Evolutionary conservation across 2,329 filamentous ascomycete species (phyloP), one percentile per base, ranked within the genome.

Genomic region (Phyllosticta ampelicida): DNA sequence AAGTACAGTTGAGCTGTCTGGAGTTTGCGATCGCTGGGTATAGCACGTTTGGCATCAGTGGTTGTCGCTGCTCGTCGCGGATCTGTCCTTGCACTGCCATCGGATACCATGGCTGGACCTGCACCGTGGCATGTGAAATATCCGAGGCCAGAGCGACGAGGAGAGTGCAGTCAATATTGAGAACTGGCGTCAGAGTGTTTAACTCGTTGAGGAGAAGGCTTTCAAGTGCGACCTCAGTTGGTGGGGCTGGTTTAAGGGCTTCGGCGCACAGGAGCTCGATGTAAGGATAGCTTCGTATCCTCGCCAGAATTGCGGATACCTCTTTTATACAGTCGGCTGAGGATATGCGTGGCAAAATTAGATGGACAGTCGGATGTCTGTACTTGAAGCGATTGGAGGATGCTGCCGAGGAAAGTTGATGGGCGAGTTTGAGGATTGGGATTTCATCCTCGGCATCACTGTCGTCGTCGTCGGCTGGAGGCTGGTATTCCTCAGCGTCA

Each of bases 101-200:
- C 63, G 86, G 84, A 63, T 80, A 77, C 68, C 74, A 77, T n/a
- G 78, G 75, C 30, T 78, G 73, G 51, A 77, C 74, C 2, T 70
- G 65, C 26, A 75, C 73, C 44, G 71, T 66, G 30, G 72, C 72
- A 66, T 90, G 86, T 1, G 85, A 86, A 23, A 90, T 82, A 64
- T 91, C 87, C 0, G 86, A 89, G 1, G 86, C 80, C 2, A 90
- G 74, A 4, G 86, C 86, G 5, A 91, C 78, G 5, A 91, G 77
- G 52, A 89, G 81, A 1, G 86, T 89, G 56, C 82, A 85, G 68
- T 86, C 84, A 58, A 86, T 77, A 65, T 86, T 84, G 26, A 85
- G 64, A 0, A 70, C 74, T 1, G 72, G 62, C 1, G 77, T 73
- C 28, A 78, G 69, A 5, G 63, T 63, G 3, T 70, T 64, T 6